Evolutionary conservation across 2,329 filamentous ascomycete genomes (phyloP), one percentile per base, ranked within the genome.

Genomic region (Fusarium veterinarium): DNA sequence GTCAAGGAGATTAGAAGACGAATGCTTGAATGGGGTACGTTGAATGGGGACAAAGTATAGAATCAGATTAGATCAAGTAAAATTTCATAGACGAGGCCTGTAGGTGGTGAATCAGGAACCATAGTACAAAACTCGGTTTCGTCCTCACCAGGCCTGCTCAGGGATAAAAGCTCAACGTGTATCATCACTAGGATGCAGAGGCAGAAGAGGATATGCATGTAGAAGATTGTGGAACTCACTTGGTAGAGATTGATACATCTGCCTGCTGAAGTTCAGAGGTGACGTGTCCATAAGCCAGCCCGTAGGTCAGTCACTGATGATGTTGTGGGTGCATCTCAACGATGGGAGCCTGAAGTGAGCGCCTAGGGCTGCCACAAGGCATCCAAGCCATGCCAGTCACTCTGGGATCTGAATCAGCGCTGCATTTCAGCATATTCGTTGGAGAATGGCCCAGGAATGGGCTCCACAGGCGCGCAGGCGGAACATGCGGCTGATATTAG

Each of bases 51-150:
- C 45, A 65, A 71, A 60, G 57, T 63, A 49, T 76, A 69, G 59
- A 80, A 79, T 90, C 88, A 90, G 88, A 90, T 90, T 90, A 90
- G 88, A 90, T 90, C 88, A 90, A 90, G 88, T 90, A 84, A 86
- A 83, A 67, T 76, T 68, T 83, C 81, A 83, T 76, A 68, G 80
- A 78, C 73, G 67, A 69, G 74, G 67, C 76, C 67, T 40, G 52
- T 56, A 45, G 41, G 67, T 53, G 64, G 77, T 77, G 73, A 72
- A 56, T 80, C 75, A 52, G 75, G 72, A 88, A 88, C 88, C 87
- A 83, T 82, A 87, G 82, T 71, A 59, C 65, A 64, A 56, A 64
- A 76, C 83, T 85, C 86, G 88, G 88, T 84, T 90, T 88, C 87
- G 78, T 83, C 77, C 59, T 78, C 78, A 78, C 77, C 67, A 68